These are phyloP conservation scores for Vanrija sp. DNA, from an alignment of 1,284 basidiomycete species.

Conservation along the genomic window DNA sequence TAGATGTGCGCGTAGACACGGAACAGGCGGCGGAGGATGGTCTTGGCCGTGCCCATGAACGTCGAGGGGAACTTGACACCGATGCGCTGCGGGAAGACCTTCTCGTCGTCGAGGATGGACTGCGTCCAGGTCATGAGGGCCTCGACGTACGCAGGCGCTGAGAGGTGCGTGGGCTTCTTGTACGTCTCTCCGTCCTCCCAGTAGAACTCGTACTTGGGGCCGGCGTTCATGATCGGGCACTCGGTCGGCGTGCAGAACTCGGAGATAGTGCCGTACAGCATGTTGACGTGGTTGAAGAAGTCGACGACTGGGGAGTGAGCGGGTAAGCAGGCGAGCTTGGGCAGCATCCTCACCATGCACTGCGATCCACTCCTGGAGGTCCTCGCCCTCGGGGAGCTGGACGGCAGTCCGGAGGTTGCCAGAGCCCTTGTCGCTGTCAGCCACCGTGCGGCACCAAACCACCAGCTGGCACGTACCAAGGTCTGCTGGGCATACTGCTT, in stretches of 20 bases:
- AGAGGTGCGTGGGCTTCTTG: constrained; percentile 88
- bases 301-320: constrained; percentile 65
- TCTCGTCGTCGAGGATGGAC: constrained; percentile 84
- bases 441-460: background rate
- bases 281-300: constrained; percentile 94
- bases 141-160: constrained; percentile 95
- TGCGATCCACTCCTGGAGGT: constrained; percentile 91
- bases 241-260: constrained; percentile 94
- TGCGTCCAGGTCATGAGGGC: constrained; percentile 99
- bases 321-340: background rate
- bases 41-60: constrained; percentile 86
- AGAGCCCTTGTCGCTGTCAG: constrained; percentile 62
- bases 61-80: constrained; percentile 89
- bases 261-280: constrained; percentile 92
- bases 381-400: constrained; percentile 88
- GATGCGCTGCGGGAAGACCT: constrained; percentile 90
- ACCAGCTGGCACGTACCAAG: constrained; percentile 55
- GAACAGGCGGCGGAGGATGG: constrained; percentile 88
- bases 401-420: constrained; percentile 88
- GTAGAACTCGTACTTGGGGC: constrained; percentile 96
- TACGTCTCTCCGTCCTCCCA: constrained; percentile 95
- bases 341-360: constrained; percentile 71
- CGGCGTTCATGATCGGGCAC: constrained; percentile 99
- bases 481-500: constrained; percentile 97
- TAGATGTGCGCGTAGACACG: constrained; percentile 98